A percentile compares a stretch with the other conserved stretches of the same genome.
phyloP scores from a whole-genome alignment of 129 eudicot species.

The Arctium lappa region DNA sequence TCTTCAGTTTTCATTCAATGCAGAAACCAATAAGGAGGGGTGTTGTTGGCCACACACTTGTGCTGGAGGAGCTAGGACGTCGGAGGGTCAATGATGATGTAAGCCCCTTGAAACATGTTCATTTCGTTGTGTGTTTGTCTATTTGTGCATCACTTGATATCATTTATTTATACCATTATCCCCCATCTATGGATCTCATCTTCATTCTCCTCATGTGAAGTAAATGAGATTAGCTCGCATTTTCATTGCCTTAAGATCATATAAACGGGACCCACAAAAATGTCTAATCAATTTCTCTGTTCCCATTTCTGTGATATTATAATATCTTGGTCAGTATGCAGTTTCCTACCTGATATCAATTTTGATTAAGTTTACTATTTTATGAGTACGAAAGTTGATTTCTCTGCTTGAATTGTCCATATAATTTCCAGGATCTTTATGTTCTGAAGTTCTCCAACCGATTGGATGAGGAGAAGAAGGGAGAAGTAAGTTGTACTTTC shows the following conservation, averaged over 20 bases:
- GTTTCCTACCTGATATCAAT: background rate
- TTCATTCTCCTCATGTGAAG: background rate
- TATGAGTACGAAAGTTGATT: background rate
- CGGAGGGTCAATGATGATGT: constrained; percentile 60
- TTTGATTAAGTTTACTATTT: background rate
- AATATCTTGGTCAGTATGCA: background rate
- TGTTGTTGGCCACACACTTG: constrained; percentile 53
- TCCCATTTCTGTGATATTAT: background rate
- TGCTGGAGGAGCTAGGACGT: constrained; percentile 69
- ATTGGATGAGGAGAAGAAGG: constrained; percentile 64
- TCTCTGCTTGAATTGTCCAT: constrained; percentile 1
- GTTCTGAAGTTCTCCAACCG: constrained; percentile 70
- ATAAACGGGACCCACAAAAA: background rate
- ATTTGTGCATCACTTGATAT: background rate
- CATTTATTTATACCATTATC: background rate
- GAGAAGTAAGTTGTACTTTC: constrained; percentile 63
- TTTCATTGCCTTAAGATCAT: constrained; percentile 3
- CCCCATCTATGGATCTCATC: background rate
- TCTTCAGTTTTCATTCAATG: constrained; percentile 6
- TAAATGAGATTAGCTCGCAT: background rate
- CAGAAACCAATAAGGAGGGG: constrained; percentile 86
- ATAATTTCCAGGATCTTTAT: constrained; percentile 54
- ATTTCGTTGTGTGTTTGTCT: background rate
- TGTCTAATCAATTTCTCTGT: background rate
- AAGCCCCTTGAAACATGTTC: constrained; percentile 27